phyloP scores from a whole-genome alignment of 208 protist genomes.

The Porcisia hertigi region DNA sequence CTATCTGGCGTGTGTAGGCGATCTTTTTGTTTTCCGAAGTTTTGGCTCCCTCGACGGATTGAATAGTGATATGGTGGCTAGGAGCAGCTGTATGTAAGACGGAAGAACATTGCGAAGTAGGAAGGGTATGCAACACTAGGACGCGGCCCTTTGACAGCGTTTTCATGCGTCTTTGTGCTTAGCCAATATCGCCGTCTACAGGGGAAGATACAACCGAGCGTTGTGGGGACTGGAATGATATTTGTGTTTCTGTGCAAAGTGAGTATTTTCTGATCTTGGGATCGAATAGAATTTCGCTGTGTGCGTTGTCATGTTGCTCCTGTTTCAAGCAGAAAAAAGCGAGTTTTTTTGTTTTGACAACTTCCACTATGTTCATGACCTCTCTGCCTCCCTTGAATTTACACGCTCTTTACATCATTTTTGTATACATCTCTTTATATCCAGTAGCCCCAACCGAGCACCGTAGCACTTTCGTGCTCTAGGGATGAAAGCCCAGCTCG shows the following conservation, averaged over 20 bases:
- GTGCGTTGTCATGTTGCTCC: too few relatives aligned
- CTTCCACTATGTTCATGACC: too few relatives aligned
- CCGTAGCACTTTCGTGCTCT: neutral
- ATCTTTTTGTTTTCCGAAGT: neutral
- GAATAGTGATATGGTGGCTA: slow-evolving; percentile 1
- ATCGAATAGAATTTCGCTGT: too few relatives aligned
- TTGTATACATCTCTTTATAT: neutral
- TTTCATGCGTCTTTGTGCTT: neutral
- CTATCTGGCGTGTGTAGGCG: slow-evolving; percentile 2
- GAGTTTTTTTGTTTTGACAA: too few relatives aligned
- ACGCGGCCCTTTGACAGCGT: neutral
- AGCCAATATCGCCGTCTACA: neutral
- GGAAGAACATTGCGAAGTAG: neutral
- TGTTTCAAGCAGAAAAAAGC: too few relatives aligned
- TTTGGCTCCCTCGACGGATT: neutral
- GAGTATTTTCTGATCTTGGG: too few relatives aligned
- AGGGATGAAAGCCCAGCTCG: slow-evolving; percentile 48
- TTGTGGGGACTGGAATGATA: neutral
- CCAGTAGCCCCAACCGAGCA: neutral
- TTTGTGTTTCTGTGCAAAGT: neutral
- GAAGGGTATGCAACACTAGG: neutral
- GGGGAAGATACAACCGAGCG: too few relatives aligned
- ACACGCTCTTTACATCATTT: neutral
- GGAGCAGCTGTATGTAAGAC: slow-evolving; percentile 3
- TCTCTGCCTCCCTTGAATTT: too few relatives aligned